Percentiles rank a stretch among this genome's conserved stretches.
Conservation (phyloP, 2,329 filamentous ascomycete genomes). For the Cercospora canescens region DNA sequence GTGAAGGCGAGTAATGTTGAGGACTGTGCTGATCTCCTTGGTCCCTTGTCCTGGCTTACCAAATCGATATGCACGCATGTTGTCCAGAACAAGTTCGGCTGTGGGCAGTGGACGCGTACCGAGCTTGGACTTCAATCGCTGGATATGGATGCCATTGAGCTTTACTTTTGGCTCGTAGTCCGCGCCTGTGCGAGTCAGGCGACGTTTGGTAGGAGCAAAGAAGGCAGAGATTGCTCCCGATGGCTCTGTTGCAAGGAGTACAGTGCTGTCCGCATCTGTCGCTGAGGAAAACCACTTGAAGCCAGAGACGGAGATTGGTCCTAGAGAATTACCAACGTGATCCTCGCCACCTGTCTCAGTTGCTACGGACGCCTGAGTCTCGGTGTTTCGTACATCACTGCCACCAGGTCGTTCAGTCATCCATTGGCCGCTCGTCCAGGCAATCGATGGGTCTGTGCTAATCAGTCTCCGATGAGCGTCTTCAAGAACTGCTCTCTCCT, state of each 20-base stretch:
- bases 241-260: constrained; percentile 56
- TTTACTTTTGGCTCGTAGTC: constrained; percentile 36
- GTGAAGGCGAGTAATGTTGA: constrained; percentile 66
- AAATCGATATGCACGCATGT: constrained; percentile 54
- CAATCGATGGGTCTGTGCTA: constrained; percentile 50
- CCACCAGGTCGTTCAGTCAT: constrained; percentile 72
- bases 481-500: constrained; percentile 14
- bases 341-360: not conserved
- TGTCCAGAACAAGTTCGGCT: constrained; percentile 64
- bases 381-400: constrained; percentile 67
- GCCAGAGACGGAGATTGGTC: constrained; percentile 58
- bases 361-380: constrained; percentile 36
- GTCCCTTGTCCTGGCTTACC: constrained; percentile 67
- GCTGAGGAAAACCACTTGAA: constrained; percentile 74
- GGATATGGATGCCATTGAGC: constrained; percentile 66
- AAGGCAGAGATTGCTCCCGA: constrained; percentile 58
- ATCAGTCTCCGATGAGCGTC: constrained; percentile 51
- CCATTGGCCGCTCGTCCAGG: constrained; percentile 75
- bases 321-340: constrained; percentile 22
- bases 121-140: constrained; percentile 70
- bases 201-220: constrained; percentile 60
- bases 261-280: constrained; percentile 63
- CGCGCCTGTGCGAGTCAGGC: constrained; percentile 54
- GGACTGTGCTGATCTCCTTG: constrained; percentile 65
- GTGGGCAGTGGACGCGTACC: constrained; percentile 71